Percentiles rank a stretch among this genome's conserved stretches.
Conservation (phyloP, 2,329 filamentous ascomycete genomes). For the Zasmidium citrigriseum region DNA sequence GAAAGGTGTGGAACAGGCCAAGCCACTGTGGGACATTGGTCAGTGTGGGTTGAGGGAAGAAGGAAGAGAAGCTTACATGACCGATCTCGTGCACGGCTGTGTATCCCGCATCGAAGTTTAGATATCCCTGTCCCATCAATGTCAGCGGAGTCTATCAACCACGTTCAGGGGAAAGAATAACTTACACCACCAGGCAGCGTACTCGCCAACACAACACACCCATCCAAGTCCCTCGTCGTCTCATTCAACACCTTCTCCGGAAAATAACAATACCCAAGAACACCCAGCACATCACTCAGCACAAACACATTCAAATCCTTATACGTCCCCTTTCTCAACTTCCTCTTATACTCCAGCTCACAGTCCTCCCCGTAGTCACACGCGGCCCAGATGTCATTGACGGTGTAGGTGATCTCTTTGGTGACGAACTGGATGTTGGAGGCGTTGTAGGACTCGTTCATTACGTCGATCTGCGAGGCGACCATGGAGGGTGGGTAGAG, state of each 20-base stretch:
- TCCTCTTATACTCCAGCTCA: slow-evolving; percentile 48
- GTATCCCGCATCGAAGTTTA: slow-evolving; percentile 46
- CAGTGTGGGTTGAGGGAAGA: background rate
- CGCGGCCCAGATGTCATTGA: slow-evolving; percentile 56
- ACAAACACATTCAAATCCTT: slow-evolving; percentile 59
- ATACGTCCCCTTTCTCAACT: slow-evolving; percentile 55
- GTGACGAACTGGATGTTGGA: slow-evolving; percentile 48
- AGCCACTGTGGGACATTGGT: background rate
- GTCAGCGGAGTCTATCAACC: background rate
- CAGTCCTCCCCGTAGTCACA: slow-evolving; percentile 42
- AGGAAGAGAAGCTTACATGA: slow-evolving; percentile 29
- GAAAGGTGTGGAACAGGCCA: slow-evolving; percentile 13
- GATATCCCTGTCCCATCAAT: background rate
- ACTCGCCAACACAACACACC: background rate
- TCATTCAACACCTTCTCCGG: slow-evolving; percentile 6
- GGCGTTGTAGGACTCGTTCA: slow-evolving; percentile 38
- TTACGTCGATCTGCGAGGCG: slow-evolving; percentile 13
- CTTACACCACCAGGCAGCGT: slow-evolving; percentile 1
- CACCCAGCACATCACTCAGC: slow-evolving; percentile 49
- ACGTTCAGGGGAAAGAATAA: background rate
- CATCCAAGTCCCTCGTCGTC: background rate
- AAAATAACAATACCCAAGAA: slow-evolving; percentile 31
- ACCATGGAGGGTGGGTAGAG: slow-evolving; percentile 41
- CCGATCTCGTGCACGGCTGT: slow-evolving; percentile 46
- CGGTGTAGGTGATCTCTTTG: slow-evolving; percentile 48